Conservation (phyloP, 495 filamentous ascomycete genomes). For the Aspergillus campestris region DNA sequence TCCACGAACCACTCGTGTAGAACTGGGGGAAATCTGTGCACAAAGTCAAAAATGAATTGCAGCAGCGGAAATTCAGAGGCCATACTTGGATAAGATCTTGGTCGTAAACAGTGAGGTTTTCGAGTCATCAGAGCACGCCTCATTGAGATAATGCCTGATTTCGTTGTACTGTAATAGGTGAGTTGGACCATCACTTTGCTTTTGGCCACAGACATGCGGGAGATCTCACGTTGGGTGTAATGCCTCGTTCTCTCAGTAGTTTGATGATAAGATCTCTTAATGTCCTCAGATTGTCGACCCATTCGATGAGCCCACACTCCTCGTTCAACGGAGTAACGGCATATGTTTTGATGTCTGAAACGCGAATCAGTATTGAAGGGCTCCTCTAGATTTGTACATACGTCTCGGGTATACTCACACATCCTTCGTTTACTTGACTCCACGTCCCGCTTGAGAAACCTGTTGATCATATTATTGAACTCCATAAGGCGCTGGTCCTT, state of each 20-base stretch:
- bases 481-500: conserved; percentile 98
- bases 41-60: background rate
- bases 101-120: conserved; percentile 62
- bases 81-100: conserved; percentile 45
- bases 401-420: conserved; percentile 32
- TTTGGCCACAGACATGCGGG: background rate
- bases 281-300: conserved; percentile 94
- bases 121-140: conserved; percentile 44
- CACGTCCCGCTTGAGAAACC: conserved; percentile 80
- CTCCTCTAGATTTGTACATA: too few species aligned
- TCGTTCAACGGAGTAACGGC: conserved; percentile 94
- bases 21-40: conserved; percentile 61
- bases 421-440: conserved; percentile 78
- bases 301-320: conserved; percentile 96
- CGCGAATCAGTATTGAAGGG: background rate
- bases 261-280: conserved; percentile 83
- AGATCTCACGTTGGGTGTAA: conserved; percentile 42
- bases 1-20: conserved; percentile 93
- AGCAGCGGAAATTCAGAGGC: background rate
- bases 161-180: conserved; percentile 43
- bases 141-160: conserved; percentile 47
- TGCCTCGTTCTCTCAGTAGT: conserved; percentile 62
- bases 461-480: conserved; percentile 96
- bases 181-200: background rate
- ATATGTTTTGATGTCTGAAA: conserved; percentile 84